Evolutionary conservation across 768 basidiomycete genomes (phyloP).

Genomic region (Lyophyllum shimeji): DNA sequence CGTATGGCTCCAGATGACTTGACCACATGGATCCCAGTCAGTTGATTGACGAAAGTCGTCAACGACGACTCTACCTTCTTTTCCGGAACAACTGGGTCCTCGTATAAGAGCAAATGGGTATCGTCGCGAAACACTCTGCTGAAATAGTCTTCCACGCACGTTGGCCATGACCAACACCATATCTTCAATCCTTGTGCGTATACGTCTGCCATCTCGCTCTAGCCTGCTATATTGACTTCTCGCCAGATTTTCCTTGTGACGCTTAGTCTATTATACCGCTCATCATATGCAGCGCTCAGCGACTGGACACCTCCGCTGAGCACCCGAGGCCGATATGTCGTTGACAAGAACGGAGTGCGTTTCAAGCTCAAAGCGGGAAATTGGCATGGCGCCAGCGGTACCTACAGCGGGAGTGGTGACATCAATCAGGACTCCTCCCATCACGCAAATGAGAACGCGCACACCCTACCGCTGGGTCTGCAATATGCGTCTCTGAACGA

Average conservation of each 20-base stretch:
- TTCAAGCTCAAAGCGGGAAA: constrained; percentile 17
- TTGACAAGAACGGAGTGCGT: constrained; percentile 14
- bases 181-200: background rate
- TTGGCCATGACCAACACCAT: background rate
- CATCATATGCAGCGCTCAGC: background rate
- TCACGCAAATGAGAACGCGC: constrained; percentile 15
- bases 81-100: background rate
- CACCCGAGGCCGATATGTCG: constrained; percentile 15
- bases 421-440: constrained; percentile 11
- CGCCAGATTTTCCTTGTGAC: background rate
- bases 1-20: background rate
- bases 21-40: background rate
- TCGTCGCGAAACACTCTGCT: no score
- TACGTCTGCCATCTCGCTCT: background rate
- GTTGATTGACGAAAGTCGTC: background rate
- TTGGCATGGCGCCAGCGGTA: constrained; percentile 18
- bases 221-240: background rate
- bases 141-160: background rate
- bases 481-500: constrained; percentile 7
- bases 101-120: background rate
- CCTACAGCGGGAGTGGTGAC: constrained; percentile 17
- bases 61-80: background rate
- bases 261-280: background rate
- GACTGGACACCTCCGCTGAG: constrained; percentile 17
- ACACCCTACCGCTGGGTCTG: constrained; percentile 14